phyloP scores from a whole-genome alignment of 2,329 filamentous ascomycete genomes.

The Escovopsis sp. region DNA sequence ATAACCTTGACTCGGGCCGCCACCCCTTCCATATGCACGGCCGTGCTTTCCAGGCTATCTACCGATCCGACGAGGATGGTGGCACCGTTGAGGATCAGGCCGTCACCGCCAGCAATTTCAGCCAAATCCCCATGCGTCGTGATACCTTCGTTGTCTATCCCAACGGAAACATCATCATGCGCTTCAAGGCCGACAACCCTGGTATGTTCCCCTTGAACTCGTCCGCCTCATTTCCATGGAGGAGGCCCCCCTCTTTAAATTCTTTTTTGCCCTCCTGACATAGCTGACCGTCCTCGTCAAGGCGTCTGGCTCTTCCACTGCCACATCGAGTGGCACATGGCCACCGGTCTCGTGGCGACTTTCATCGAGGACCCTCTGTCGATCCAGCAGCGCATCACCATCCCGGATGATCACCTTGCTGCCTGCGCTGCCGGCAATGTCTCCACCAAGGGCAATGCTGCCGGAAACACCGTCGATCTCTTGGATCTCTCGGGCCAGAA shows the following conservation, averaged over 20 bases:
- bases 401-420: conserved; percentile 44
- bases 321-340: conserved; percentile 66
- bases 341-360: conserved; percentile 48
- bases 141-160: conserved; percentile 54
- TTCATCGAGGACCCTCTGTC: conserved; percentile 47
- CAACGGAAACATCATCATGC: conserved; percentile 50
- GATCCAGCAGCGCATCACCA: conserved; percentile 41
- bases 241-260: too few relatives aligned
- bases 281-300: conserved; percentile 6
- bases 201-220: conserved; percentile 23
- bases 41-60: conserved; percentile 55
- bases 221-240: not conserved
- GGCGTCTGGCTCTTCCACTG: conserved; percentile 62
- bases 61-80: conserved; percentile 41
- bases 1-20: conserved; percentile 56
- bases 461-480: conserved; percentile 49
- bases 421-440: conserved; percentile 38
- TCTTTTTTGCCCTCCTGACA: not conserved
- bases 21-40: conserved; percentile 72
- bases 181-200: conserved; percentile 53
- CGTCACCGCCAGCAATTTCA: conserved; percentile 30
- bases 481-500: conserved; percentile 50
- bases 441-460: conserved; percentile 53
- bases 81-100: conserved; percentile 37
- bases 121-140: conserved; percentile 44